Evolutionary conservation across 495 filamentous ascomycete genomes (phyloP).

Genomic region (Amphirosellinia nigrospora): DNA sequence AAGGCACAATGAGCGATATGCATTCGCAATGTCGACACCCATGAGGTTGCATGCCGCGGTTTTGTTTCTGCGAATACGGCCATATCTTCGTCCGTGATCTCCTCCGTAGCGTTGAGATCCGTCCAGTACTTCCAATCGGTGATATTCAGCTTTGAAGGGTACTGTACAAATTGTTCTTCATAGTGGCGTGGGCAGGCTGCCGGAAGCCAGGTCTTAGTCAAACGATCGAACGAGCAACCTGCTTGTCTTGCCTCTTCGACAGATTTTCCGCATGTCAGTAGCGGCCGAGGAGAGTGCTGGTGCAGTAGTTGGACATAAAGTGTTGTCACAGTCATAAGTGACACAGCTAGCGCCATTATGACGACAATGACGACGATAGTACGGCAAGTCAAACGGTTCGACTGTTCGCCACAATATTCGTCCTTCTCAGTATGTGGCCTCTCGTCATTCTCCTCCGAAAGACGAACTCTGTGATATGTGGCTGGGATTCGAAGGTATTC

Average conservation of each 20-base stretch:
- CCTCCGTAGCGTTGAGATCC: neutral
- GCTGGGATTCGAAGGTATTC: neutral
- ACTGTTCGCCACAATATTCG: neutral
- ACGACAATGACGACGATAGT: neutral
- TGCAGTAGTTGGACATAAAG: neutral
- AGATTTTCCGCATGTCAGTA: neutral
- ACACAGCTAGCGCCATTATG: neutral
- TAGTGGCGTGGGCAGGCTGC: neutral
- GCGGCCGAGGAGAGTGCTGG: neutral
- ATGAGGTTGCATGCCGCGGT: neutral
- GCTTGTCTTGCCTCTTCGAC: neutral
- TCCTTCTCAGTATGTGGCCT: neutral
- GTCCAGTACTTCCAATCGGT: slow-evolving; percentile 6
- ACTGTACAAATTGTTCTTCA: neutral
- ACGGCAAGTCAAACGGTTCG: neutral
- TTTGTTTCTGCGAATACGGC: neutral
- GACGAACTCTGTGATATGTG: neutral
- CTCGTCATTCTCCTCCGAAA: neutral
- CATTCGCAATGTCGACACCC: slow-evolving; percentile 3
- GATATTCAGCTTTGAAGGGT: neutral
- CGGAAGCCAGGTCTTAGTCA: slow-evolving; percentile 7
- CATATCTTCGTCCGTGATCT: slow-evolving; percentile 6
- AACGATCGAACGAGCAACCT: slow-evolving; percentile 4
- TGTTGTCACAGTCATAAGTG: neutral
- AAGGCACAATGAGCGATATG: slow-evolving; percentile 6